A percentile compares a stretch with the other conserved stretches of the same genome.
Conservation (phyloP, 345 rosid species). For the Angophora floribunda region DNA sequence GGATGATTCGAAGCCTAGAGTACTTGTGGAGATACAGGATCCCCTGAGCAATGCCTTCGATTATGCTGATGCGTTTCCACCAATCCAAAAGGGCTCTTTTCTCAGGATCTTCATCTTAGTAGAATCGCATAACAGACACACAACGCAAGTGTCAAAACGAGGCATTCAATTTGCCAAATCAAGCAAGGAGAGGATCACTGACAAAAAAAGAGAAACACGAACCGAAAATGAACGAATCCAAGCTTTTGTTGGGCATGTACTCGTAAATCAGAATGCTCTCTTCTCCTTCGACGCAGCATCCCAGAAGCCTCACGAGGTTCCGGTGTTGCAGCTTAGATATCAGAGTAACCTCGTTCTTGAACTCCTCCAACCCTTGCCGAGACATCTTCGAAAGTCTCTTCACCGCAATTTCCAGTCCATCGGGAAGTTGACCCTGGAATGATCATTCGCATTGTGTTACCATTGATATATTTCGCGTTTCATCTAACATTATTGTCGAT, state of each 20-base stretch:
- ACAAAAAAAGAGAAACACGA: not conserved
- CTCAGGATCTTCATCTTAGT: not conserved
- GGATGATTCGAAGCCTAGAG: not conserved
- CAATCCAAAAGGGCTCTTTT: not conserved
- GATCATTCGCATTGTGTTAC: not conserved
- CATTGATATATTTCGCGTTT: not conserved
- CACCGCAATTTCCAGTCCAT: conserved; percentile 7
- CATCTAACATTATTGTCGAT: not conserved
- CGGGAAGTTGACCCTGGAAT: not conserved
- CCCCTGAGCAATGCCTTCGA: not conserved
- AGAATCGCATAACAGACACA: not conserved
- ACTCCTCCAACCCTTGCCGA: conserved; percentile 14
- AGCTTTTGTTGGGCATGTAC: not conserved
- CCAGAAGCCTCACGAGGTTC: not conserved
- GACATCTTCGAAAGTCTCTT: conserved; percentile 8
- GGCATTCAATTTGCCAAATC: not conserved
- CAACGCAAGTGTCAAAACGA: not conserved
- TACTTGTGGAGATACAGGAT: not conserved
- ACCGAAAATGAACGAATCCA: conserved; percentile 12
- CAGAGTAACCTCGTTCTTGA: conserved; percentile 7
- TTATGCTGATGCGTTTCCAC: not conserved
- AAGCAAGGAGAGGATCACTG: not conserved
- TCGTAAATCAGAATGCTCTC: not conserved
- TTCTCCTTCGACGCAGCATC: not conserved
- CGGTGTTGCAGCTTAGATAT: conserved; percentile 3